Evolutionary conservation across 371 early-diverging fungal species (phyloP).

Genomic region (Zychaea mexicana): DNA sequence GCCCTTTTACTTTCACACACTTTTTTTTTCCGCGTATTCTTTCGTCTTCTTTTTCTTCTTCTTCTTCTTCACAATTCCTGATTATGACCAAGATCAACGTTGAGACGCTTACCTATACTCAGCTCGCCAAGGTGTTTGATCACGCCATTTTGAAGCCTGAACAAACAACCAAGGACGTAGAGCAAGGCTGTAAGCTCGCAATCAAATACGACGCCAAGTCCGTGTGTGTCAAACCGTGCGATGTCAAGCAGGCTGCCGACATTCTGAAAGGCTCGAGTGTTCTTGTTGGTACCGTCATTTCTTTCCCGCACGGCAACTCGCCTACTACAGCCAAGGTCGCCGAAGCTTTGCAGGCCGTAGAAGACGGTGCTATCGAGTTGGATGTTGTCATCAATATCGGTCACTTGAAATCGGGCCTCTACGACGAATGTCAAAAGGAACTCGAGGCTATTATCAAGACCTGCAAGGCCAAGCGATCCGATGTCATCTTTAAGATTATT

Average conservation of each 20-base stretch:
- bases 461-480: slow-evolving; percentile 42
- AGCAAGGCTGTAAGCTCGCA: slow-evolving; percentile 58
- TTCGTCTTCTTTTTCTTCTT: background rate
- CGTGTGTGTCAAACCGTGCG: slow-evolving; percentile 72
- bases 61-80: background rate
- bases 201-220: slow-evolving; percentile 57
- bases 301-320: slow-evolving; percentile 70
- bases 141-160: slow-evolving; percentile 68
- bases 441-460: slow-evolving; percentile 41
- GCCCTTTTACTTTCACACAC: too few relatives aligned
- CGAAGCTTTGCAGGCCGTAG: slow-evolving; percentile 57
- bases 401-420: slow-evolving; percentile 52
- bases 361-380: slow-evolving; percentile 66
- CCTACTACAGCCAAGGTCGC: slow-evolving; percentile 58
- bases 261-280: slow-evolving; percentile 50
- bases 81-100: slow-evolving; percentile 40
- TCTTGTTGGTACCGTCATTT: slow-evolving; percentile 65
- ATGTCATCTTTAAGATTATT: slow-evolving; percentile 65
- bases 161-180: slow-evolving; percentile 58
- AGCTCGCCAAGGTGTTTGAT: slow-evolving; percentile 64
- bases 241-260: slow-evolving; percentile 55
- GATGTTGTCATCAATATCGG: slow-evolving; percentile 71
- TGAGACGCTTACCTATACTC: slow-evolving; percentile 52
- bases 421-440: slow-evolving; percentile 53
- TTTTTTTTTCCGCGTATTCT: background rate